A percentile compares a stretch with the other conserved stretches of the same genome.
Conservation (phyloP, 2,329 filamentous ascomycete species). For the Coniochaeta sp. region DNA sequence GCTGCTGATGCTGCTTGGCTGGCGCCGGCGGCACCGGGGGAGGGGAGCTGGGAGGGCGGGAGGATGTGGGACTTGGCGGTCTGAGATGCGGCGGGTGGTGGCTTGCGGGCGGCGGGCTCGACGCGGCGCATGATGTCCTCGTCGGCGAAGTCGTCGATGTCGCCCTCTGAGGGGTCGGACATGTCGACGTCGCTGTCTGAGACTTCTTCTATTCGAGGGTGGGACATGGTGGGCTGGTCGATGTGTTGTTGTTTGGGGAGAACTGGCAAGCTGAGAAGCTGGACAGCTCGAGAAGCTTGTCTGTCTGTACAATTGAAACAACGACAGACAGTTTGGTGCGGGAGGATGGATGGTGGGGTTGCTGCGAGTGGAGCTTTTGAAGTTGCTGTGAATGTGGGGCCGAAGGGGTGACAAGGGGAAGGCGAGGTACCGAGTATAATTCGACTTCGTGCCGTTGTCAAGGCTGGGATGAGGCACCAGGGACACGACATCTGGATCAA, state of each 20-base stretch:
- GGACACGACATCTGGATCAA: not conserved
- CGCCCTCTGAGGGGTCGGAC: conserved; percentile 82
- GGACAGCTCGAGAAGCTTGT: not conserved
- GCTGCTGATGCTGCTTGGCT: no score
- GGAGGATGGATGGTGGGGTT: not conserved
- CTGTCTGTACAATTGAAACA: not conserved
- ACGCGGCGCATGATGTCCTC: conserved; percentile 46
- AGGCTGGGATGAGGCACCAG: no score
- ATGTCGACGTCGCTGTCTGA: conserved; percentile 67
- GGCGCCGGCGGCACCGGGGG: no score
- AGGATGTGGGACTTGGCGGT: conserved; percentile 4
- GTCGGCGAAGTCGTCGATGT: conserved; percentile 60
- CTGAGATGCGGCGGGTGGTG: conserved; percentile 1
- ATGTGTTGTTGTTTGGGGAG: no score
- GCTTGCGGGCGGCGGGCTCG: conserved; percentile 14
- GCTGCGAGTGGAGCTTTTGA: not conserved
- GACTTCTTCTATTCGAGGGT: conserved; percentile 88
- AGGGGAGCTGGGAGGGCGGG: conserved; percentile 3
- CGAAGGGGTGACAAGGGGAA: not conserved
- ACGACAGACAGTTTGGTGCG: not conserved
- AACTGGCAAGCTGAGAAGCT: no score
- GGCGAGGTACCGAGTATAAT: not conserved
- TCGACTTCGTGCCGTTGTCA: not conserved
- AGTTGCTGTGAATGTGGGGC: not conserved
- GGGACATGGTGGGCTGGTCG: conserved; percentile 53